Evolutionary conservation across 1,139 yeast species (phyloP).

Genomic region (Taphrina confusa): DNA sequence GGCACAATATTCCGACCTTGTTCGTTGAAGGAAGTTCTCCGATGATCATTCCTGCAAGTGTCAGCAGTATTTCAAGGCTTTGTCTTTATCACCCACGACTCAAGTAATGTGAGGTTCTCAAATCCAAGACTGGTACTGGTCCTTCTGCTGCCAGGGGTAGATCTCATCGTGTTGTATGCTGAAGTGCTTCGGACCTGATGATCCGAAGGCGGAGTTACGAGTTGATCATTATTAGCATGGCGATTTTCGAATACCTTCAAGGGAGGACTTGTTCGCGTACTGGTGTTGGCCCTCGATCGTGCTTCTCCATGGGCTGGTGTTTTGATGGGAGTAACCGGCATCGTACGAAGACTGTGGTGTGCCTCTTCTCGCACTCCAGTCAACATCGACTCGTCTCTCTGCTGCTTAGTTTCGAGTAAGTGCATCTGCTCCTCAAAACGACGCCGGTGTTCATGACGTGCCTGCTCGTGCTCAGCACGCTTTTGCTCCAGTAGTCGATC

Average conservation of each 20-base stretch:
- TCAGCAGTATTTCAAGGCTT: constrained; percentile 29
- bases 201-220: constrained; percentile 40
- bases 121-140: constrained; percentile 35
- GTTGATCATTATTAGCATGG: constrained; percentile 38
- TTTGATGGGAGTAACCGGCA: constrained; percentile 39
- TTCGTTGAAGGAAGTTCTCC: constrained; percentile 20
- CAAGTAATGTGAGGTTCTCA: constrained; percentile 24
- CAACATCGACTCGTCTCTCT: constrained; percentile 41
- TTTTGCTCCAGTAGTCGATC: constrained; percentile 40
- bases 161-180: constrained; percentile 36
- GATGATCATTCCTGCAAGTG: constrained; percentile 15
- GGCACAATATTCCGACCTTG: constrained; percentile 1
- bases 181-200: constrained; percentile 39
- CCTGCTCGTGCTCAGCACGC: constrained; percentile 41
- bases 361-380: constrained; percentile 37
- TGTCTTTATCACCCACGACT: constrained; percentile 37
- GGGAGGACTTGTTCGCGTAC: constrained; percentile 32
- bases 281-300: constrained; percentile 34
- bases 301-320: constrained; percentile 39
- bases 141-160: constrained; percentile 37
- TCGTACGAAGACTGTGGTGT: constrained; percentile 32
- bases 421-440: constrained; percentile 43
- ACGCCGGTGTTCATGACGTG: constrained; percentile 42
- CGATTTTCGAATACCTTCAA: constrained; percentile 33
- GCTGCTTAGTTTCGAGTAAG: constrained; percentile 41